These are phyloP conservation scores for Candida argentea DNA, from an alignment of 805 yeast genomes.

Conservation along the genomic window DNA sequence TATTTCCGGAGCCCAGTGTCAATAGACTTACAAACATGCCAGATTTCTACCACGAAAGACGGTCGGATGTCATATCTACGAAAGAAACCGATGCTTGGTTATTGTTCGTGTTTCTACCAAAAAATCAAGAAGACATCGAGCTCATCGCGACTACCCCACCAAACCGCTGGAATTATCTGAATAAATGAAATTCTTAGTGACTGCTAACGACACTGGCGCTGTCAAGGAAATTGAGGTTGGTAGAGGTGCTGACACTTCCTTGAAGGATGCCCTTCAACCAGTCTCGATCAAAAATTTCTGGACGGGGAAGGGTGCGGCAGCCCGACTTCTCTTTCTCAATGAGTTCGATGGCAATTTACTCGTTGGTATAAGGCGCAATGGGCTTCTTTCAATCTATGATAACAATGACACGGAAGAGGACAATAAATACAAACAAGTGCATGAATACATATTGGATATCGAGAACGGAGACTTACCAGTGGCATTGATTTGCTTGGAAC, in stretches of 20 bases:
- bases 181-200: constrained; percentile 49
- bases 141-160: neutral
- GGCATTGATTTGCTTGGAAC: constrained; percentile 17
- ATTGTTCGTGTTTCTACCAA: neutral
- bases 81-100: neutral
- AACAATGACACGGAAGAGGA: constrained; percentile 14
- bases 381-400: constrained; percentile 28
- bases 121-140: neutral
- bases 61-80: neutral
- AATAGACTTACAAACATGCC: no score
- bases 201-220: constrained; percentile 61
- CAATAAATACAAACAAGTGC: constrained; percentile 29
- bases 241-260: constrained; percentile 73
- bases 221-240: constrained; percentile 54
- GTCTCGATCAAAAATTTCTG: constrained; percentile 37
- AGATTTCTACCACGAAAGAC: neutral
- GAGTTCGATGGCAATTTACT: constrained; percentile 23
- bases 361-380: constrained; percentile 34
- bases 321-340: constrained; percentile 20
- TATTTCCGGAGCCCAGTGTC: no score
- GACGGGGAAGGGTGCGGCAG: constrained; percentile 12
- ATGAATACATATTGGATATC: constrained; percentile 17
- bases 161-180: neutral
- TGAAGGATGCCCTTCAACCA: constrained; percentile 57
- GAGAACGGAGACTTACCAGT: constrained; percentile 20